Evolutionary conservation across 352 stramenopile species (phyloP).

Genomic region (Pseudoperonospora humuli): DNA sequence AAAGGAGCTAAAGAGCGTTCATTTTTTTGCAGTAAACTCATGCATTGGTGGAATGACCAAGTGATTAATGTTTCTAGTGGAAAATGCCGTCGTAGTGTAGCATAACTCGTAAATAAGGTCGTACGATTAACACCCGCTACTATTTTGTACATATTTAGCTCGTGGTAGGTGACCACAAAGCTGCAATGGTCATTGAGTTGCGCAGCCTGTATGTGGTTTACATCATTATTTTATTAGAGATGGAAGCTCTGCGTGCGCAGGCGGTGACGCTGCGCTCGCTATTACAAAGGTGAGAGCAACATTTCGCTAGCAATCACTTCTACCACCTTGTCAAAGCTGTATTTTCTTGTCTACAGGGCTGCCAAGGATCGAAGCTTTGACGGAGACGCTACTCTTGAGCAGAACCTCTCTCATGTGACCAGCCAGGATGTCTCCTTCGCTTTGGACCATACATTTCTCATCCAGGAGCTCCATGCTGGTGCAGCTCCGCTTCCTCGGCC

Average conservation of each 20-base stretch:
- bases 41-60: no score
- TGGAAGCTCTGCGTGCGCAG: constrained; percentile 28
- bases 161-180: no score
- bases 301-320: background rate
- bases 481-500: constrained; percentile 16
- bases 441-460: constrained; percentile 36
- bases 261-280: constrained; percentile 31
- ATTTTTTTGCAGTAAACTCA: no score
- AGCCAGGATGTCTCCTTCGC: constrained; percentile 19
- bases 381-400: constrained; percentile 4
- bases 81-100: no score
- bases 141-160: no score
- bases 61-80: no score
- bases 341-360: constrained; percentile 8
- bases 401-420: constrained; percentile 4
- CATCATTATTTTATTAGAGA: no score
- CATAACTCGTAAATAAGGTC: no score
- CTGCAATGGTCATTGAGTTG: no score
- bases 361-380: background rate
- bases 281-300: constrained; percentile 23
- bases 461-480: constrained; percentile 5
- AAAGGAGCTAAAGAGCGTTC: no score
- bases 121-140: no score
- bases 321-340: background rate
- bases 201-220: no score